A percentile compares a stretch with the other conserved stretches of the same genome.
Conservation (phyloP, 2,329 filamentous ascomycete species). For the Aspergillus spinulosporus region DNA sequence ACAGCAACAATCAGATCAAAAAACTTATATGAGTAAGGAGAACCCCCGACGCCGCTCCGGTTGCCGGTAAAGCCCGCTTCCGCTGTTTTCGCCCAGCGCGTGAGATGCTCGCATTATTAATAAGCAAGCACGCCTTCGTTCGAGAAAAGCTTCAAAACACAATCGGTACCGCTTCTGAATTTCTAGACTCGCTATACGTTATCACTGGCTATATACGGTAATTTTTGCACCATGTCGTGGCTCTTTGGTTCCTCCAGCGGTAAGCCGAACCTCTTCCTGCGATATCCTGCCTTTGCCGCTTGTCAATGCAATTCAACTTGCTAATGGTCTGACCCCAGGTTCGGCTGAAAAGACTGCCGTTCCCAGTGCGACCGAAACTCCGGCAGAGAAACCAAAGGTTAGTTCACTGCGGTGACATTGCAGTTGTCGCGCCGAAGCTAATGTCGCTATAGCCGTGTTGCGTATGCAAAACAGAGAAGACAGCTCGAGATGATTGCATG, state of each 20-base stretch:
- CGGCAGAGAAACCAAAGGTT: conserved; percentile 44
- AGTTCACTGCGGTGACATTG: conserved; percentile 3
- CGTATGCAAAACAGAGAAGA: conserved; percentile 95
- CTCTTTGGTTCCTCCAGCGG: conserved; percentile 38
- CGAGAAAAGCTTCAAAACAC: background rate
- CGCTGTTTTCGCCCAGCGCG: conserved; percentile 19
- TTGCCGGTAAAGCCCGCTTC: conserved; percentile 19
- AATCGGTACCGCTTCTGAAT: background rate
- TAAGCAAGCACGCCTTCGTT: conserved; percentile 23
- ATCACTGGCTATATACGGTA: background rate
- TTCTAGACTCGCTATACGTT: conserved; percentile 7
- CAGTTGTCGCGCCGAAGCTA: background rate
- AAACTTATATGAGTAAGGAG: conserved; percentile 15
- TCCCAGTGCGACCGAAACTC: conserved; percentile 24
- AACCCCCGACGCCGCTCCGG: conserved; percentile 24
- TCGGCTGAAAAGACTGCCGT: conserved; percentile 27
- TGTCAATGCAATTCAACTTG: background rate
- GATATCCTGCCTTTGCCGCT: background rate
- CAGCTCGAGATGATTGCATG: conserved; percentile 95
- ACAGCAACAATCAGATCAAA: conserved; percentile 8
- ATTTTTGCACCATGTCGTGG: conserved; percentile 35
- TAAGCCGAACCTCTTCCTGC: conserved; percentile 20
- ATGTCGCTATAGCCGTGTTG: conserved; percentile 73
- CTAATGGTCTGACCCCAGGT: conserved; percentile 9
- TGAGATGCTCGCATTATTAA: conserved; percentile 15